Percentiles rank a stretch among this genome's conserved stretches.
These are phyloP conservation scores for Haplosporangium sp. DNA, from an alignment of 371 early-diverging fungal species.

Conservation along the genomic window DNA sequence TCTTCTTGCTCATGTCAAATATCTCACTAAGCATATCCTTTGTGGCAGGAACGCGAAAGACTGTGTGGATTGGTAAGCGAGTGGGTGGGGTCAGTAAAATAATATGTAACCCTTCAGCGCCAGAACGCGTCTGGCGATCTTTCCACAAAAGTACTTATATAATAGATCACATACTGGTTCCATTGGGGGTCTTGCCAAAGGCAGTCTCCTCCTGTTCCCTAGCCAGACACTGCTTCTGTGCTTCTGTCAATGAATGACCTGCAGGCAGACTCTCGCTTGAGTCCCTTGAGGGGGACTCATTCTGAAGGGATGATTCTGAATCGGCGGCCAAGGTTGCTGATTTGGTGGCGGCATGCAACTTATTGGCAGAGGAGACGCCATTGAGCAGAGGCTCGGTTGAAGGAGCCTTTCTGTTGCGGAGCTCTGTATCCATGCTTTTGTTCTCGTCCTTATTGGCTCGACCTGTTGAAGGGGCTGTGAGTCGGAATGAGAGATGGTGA, in stretches of 20 bases:
- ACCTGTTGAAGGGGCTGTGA: not conserved
- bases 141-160: too few relatives aligned
- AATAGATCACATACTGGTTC: slow-evolving; percentile 59
- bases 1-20: slow-evolving; percentile 70
- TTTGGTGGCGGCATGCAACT: slow-evolving; percentile 23
- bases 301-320: not conserved
- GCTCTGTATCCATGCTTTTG: slow-evolving; percentile 44
- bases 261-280: slow-evolving; percentile 25
- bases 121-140: too few relatives aligned
- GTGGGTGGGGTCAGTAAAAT: not conserved
- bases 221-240: slow-evolving; percentile 33
- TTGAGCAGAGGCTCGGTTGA: slow-evolving; percentile 15
- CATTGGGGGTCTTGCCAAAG: slow-evolving; percentile 71
- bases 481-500: too few relatives aligned
- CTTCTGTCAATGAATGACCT: slow-evolving; percentile 18
- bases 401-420: slow-evolving; percentile 44
- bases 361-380: slow-evolving; percentile 51
- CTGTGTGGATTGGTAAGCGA: slow-evolving; percentile 53
- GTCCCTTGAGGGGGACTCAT: slow-evolving; percentile 6
- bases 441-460: too few relatives aligned
- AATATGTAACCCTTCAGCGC: too few relatives aligned
- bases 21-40: slow-evolving; percentile 78
- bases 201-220: slow-evolving; percentile 46
- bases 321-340: slow-evolving; percentile 2
- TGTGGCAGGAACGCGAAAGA: slow-evolving; percentile 79